Evolutionary conservation across 2,329 filamentous ascomycete species (phyloP).

Genomic region (Calycina herbarum): DNA sequence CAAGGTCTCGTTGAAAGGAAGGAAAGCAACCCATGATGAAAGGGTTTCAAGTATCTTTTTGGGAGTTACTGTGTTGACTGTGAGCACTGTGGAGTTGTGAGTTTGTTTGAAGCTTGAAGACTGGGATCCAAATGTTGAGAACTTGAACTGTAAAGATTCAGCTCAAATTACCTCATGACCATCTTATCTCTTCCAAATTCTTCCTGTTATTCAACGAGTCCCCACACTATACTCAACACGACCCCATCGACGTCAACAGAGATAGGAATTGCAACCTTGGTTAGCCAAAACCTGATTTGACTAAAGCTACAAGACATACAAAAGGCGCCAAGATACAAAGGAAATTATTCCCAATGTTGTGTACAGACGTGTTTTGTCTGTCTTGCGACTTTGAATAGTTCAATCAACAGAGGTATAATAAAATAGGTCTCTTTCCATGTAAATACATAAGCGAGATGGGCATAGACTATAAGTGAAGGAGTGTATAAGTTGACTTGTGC

Average conservation of each 20-base stretch:
- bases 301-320: no score
- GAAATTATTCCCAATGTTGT: not conserved
- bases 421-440: not conserved
- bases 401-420: not conserved
- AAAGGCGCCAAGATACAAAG: no score
- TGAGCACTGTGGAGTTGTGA: not conserved
- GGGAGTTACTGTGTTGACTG: not conserved
- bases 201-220: no score
- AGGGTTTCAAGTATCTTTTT: not conserved
- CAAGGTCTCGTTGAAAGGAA: not conserved
- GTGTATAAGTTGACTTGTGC: not conserved
- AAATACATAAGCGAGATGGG: not conserved
- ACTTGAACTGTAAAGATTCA: no score
- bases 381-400: not conserved
- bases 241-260: no score
- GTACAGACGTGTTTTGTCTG: not conserved
- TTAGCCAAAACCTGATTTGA: no score
- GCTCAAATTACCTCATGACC: no score
- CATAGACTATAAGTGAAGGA: not conserved
- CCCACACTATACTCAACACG: no score
- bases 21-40: not conserved
- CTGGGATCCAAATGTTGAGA: no score
- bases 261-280: no score
- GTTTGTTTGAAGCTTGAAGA: not conserved
- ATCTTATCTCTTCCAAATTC: no score